Evolutionary conservation across 1,284 basidiomycete genomes (phyloP), one percentile per base, ranked within the genome.

Genomic region (Cutaneotrichosporon arboriforme): DNA sequence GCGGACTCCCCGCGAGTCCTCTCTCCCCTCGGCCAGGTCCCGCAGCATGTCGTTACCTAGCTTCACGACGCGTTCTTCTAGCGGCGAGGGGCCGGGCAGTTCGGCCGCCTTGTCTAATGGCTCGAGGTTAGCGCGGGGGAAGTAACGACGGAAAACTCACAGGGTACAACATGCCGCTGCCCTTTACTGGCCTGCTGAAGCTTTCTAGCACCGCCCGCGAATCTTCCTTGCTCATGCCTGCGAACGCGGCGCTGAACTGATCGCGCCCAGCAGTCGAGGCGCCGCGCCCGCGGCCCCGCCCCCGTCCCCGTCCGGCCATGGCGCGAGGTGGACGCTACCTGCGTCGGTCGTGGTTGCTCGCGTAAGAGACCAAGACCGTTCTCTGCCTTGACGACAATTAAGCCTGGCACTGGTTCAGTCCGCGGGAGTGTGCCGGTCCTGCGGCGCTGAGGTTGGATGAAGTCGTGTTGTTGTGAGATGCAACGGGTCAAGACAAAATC

Each of bases 101-200:
- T 65, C 66, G 9, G 64, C 54, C 13, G 54, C 56, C 42, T 62
- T 60, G 15, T 65, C 64, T 14, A 66, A 51, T 13, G 67, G 68
- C 65, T 71, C 53, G 18, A 8, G 46, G 33, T 13, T 37, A n/a
- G 12, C 8, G 13, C 0, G 17, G 21, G 9, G 21, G 26, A 17
- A 20, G 26, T 31, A 5, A 31, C 26, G 26, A 7, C 26, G 26
- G 10, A 5, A 5, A 4, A 51, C 72, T 61, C 51, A 74, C 72
- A 17, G 70, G 70, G 53, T 72, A 74, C 36, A 72, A 53, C 56
- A 66, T 65, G 3, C 66, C 66, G 44, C 61, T 64, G 23, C 66
- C 61, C 50, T 66, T 65, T 13, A 55, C 58, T 18, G 63, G 59
- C 41, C 49, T 53, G 34, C 49, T 52, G 42, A 60, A 60, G 45